A percentile compares a stretch with the other conserved stretches of the same genome.
phyloP scores from a whole-genome alignment of 306 rosid species.

The Gastrolobium bilobum region DNA sequence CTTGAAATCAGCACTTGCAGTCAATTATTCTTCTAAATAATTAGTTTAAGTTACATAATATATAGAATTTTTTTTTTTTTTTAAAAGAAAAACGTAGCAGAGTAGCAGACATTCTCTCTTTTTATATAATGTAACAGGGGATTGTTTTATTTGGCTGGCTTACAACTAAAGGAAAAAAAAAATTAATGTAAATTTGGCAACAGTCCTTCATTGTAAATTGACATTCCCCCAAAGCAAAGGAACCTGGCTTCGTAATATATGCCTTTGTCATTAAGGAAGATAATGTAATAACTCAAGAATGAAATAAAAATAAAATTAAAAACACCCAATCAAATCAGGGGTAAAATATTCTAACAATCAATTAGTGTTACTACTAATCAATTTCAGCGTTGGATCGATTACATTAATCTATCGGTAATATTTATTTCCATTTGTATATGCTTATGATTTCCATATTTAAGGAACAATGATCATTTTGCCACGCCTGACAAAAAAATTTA shows the following conservation, averaged over 20 bases:
- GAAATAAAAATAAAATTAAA: background rate
- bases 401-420: too few relatives aligned
- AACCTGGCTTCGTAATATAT: constrained; percentile 14
- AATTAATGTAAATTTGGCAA: background rate
- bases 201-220: background rate
- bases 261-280: constrained; percentile 47
- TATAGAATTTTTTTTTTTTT: too few relatives aligned
- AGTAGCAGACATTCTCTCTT: background rate
- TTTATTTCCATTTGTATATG: too few relatives aligned
- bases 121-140: background rate
- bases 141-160: background rate
- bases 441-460: too few relatives aligned
- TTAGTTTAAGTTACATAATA: too few relatives aligned
- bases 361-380: background rate
- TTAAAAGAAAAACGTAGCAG: background rate
- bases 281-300: background rate
- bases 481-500: too few relatives aligned
- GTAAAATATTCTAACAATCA: background rate
- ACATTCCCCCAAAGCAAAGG: constrained; percentile 45
- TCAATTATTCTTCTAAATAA: too few relatives aligned
- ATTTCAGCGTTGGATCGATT: too few relatives aligned
- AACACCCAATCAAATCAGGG: background rate
- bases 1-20: too few relatives aligned
- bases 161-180: background rate
- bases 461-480: too few relatives aligned